Conservation (phyloP, 805 yeast species). For the Candida ascalaphidarum region DNA sequence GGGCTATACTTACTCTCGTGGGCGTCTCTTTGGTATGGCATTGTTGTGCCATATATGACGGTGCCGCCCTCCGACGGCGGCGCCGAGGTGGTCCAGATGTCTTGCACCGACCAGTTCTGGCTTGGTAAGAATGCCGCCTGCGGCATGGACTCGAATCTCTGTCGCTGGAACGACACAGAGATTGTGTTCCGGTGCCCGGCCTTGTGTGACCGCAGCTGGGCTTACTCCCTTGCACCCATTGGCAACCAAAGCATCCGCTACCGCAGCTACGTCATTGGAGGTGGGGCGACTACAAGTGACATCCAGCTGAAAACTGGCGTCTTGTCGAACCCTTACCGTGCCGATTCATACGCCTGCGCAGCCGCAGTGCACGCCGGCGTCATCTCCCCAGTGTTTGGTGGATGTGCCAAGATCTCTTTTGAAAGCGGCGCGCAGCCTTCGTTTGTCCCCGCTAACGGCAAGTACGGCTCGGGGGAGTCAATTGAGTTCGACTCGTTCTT, state of each 20-base stretch:
- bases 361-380: slow-evolving; percentile 85
- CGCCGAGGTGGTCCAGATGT: slow-evolving; percentile 29
- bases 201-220: slow-evolving; percentile 70
- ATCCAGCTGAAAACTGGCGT: no score
- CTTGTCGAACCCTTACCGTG: slow-evolving; percentile 62
- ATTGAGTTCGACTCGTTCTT: slow-evolving; percentile 62
- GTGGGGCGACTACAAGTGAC: slow-evolving; percentile 34
- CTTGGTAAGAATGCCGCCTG: slow-evolving; percentile 67
- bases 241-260: slow-evolving; percentile 66
- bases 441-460: slow-evolving; percentile 44
- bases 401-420: slow-evolving; percentile 60
- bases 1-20: slow-evolving; percentile 37
- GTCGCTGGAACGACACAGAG: slow-evolving; percentile 36
- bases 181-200: slow-evolving; percentile 78
- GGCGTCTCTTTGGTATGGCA: slow-evolving; percentile 28
- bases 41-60: slow-evolving; percentile 39
- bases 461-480: slow-evolving; percentile 44
- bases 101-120: slow-evolving; percentile 58
- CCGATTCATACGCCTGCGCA: slow-evolving; percentile 84
- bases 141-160: slow-evolving; percentile 60
- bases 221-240: slow-evolving; percentile 66
- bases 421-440: slow-evolving; percentile 38
- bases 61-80: slow-evolving; percentile 9
- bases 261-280: slow-evolving; percentile 69
- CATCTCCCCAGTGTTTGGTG: slow-evolving; percentile 67